Conservation (phyloP, 2,329 filamentous ascomycete species). For the Pseudogymnoascus sp. region DNA sequence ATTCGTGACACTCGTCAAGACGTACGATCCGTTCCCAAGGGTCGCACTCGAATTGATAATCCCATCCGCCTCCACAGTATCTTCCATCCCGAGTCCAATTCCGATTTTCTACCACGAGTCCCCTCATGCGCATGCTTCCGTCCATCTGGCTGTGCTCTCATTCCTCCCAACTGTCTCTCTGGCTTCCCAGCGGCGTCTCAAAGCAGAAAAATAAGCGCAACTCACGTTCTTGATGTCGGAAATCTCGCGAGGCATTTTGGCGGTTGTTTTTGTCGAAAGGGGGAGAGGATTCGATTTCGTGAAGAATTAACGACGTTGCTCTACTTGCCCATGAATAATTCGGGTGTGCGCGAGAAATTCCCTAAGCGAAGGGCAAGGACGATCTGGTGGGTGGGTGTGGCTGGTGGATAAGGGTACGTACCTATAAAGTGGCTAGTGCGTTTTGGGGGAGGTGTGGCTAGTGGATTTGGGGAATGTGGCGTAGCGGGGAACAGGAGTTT, state of each 20-base stretch:
- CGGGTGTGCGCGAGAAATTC: conserved; percentile 11
- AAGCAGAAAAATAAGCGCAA: conserved; percentile 12
- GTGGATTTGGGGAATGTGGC: neutral
- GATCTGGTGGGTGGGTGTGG: conserved; percentile 1
- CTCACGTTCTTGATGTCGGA: conserved; percentile 87
- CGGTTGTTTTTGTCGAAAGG: conserved; percentile 33
- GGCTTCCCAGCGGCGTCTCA: neutral
- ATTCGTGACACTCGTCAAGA: neutral
- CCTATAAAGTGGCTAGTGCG: neutral
- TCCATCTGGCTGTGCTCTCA: neutral
- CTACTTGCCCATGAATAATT: conserved; percentile 9
- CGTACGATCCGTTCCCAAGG: neutral
- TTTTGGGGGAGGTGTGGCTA: neutral
- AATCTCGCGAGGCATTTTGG: conserved; percentile 97
- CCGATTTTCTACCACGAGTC: no score
- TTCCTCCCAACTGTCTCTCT: neutral
- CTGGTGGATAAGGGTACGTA: conserved; percentile 4
- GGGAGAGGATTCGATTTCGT: conserved; percentile 14
- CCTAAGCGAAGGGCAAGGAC: conserved; percentile 12
- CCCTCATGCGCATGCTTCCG: neutral
- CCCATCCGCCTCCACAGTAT: neutral
- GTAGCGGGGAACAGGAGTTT: neutral
- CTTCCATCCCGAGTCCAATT: neutral
- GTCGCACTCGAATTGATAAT: neutral
- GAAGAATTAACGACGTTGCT: conserved; percentile 8